phyloP scores from a whole-genome alignment of 176 grass and related monocot genomes.

The Guadua angustifolia region DNA sequence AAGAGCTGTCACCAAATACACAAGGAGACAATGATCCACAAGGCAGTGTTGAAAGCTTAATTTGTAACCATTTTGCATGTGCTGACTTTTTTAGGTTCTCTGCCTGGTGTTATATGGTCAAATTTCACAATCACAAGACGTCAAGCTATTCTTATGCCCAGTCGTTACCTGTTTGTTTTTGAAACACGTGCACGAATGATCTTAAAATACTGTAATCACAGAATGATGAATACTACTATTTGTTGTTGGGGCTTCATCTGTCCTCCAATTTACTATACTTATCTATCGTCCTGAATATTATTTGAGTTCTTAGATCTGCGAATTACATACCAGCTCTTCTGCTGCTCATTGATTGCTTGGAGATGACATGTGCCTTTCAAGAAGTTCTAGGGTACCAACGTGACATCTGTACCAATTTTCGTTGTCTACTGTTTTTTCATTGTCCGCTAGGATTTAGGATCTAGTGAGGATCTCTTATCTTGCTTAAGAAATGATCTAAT shows the following conservation, averaged over 20 bases:
- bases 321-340: not conserved
- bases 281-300: slow-evolving; percentile 24
- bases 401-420: no score
- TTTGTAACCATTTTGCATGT: slow-evolving; percentile 18
- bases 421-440: no score
- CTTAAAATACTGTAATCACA: slow-evolving; percentile 26
- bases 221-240: slow-evolving; percentile 23
- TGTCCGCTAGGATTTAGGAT: no score
- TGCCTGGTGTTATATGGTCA: not conserved
- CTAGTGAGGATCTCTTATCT: no score
- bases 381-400: no score
- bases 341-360: no score
- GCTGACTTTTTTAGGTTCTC: slow-evolving; percentile 17
- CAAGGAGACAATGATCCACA: slow-evolving; percentile 97
- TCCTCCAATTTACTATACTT: slow-evolving; percentile 1
- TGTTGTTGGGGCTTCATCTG: slow-evolving; percentile 2
- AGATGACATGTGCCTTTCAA: no score
- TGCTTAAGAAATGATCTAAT: no score
- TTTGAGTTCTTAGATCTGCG: slow-evolving; percentile 25
- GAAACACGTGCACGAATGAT: not conserved
- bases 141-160: not conserved
- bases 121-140: not conserved
- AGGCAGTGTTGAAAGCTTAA: slow-evolving; percentile 78
- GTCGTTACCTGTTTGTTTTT: slow-evolving; percentile 32
- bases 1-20: no score